Evolutionary conservation across 306 rosid genomes (phyloP), one percentile per base, ranked within the genome.

Genomic region (Hippophae tibetana): DNA sequence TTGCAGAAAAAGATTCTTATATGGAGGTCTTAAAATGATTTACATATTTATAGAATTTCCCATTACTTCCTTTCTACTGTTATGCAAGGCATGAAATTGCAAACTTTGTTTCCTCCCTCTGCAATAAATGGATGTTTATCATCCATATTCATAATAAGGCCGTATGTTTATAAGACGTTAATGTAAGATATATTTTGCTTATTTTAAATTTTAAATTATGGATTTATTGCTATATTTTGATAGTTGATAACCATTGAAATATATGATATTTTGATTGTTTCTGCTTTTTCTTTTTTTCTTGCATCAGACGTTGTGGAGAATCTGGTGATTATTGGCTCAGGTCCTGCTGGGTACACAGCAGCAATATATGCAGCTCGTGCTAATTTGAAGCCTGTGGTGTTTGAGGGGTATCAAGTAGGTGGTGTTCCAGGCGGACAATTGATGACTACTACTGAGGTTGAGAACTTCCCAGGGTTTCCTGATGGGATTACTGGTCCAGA

Each of bases 371-470:
- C 97, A 9, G 95, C 89, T 0, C 82, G 97, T n/a, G 97, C 97
- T 69, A 90, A 90, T 83, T 76, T 90, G 80, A 90, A 90, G 73
- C 97, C 97, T 56, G 71, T 87, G 38, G 90, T 90, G 70, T 87
- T 90, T 38, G 97, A 90, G 78, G 97, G 97, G 11, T 90, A 81
- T 69, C 97, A 87, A 61, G 74, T 71, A 11, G 97, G 97, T 47
- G 95, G 95, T 66, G 93, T 84, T 61, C 97, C 97, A 3, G 95
- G 97, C 69, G 97, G 95, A 18, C 97, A 90, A 72, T 78, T 90
- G 73, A 90, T 90, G 97, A 90, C 97, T 56, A 87, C 97, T 27
- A 90, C 90, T 52, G 97, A 90, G 74, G 95, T 90, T 43, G 97
- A 90, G 79, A 90, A 90, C 60, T 90, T 87, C 66, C 97, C 97